Evolutionary conservation across 2,329 filamentous ascomycete species (phyloP), one percentile per base, ranked within the genome.

Genomic region (Pseudogymnoascus sp.): DNA sequence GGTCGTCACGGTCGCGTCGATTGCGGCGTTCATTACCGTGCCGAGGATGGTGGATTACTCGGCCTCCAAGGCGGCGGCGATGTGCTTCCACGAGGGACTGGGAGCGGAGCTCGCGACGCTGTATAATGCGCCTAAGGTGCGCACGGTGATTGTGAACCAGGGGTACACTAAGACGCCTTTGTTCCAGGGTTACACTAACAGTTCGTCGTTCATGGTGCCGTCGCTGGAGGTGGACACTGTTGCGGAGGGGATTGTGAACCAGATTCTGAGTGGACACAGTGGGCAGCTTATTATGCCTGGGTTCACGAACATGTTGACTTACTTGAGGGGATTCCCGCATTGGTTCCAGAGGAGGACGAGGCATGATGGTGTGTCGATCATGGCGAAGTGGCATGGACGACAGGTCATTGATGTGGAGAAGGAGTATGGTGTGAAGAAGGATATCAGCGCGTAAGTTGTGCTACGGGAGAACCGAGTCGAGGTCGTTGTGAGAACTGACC

Each of bases 11-110:
- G 81, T 91, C 21, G 84, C 89, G 12, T 86, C 82, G 1, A 78
- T 84, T 59, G 87, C 88, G 0, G 81, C 82, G 11, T 89, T 84
- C 75, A 68, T 85, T 6, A 78, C 82, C 1, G 81, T 84, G 0
- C 84, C 88, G 2, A 81, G 81, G 68, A 82, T 90, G 79, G 82
- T 87, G 38, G 87, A 90, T 75, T 91, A 91, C 75, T 78, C 80
- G 1, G 80, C 84, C 6, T 83, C 81, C 67, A 91, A 91, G 75
- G 82, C 87, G 1, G 87, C 85, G 0, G 82, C 86, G 1, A 72
- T 89, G 23, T 21, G 77, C 84, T 87, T 91, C 73, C 87, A 91
- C 70, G 87, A 91, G 71, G 88, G 82, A 0, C 74, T 89, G 2
- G 76, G 80, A 0, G 78, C 80, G 1, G 86, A 89, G 73, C 74